Evolutionary conservation across 192 early-diverging fungal genomes (phyloP), one percentile per base, ranked within the genome.

Genomic region (Linderina pennispora): DNA sequence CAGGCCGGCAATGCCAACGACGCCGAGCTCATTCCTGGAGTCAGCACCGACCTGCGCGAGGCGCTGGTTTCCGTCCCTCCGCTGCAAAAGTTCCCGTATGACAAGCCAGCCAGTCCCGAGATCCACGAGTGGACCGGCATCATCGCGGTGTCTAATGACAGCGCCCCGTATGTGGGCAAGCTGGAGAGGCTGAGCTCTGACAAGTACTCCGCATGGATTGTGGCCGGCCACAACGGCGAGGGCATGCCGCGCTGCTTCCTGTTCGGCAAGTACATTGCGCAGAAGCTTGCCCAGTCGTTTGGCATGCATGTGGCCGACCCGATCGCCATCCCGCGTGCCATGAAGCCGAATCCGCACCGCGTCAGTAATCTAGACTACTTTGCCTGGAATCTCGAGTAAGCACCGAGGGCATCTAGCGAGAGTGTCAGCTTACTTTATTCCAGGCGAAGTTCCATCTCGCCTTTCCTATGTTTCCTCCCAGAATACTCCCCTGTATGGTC

Each of bases 101-200:
- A 5, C 11, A 20, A n/a, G 26, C 15, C 32, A 10, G 21, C 10
- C 1, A 7, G n/a, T 16, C 9, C 44, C n/a, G 48, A 73, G 5
- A 53, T 50, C 2, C 22, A 44, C n/a, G 60, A 54, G 43, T 79
- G 73, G 73, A 47, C 68, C 10, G 77, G 77, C 13, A 76, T 79
- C 44, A 71, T 79, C 58, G 77, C 61, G 3, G 75, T 58, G 34
- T 64, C 53, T n/a, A 2, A 13, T 13, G 67, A 71, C 34, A 15
- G 43, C 22, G 24, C 58, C 22, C 77, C 77, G 23, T 54, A 56
- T 33, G 73, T 79, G 1, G 67, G 63, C 2, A 37, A 26, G 10
- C 40, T 78, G 28, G 43, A 44, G 4, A 39, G 35, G 3, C 41
- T 42, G 1, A 40, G 37, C n/a, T 44, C 28, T 8, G 14, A 8